phyloP scores from a whole-genome alignment of 2,329 filamentous ascomycete species.

The Botryotinia globosa region DNA sequence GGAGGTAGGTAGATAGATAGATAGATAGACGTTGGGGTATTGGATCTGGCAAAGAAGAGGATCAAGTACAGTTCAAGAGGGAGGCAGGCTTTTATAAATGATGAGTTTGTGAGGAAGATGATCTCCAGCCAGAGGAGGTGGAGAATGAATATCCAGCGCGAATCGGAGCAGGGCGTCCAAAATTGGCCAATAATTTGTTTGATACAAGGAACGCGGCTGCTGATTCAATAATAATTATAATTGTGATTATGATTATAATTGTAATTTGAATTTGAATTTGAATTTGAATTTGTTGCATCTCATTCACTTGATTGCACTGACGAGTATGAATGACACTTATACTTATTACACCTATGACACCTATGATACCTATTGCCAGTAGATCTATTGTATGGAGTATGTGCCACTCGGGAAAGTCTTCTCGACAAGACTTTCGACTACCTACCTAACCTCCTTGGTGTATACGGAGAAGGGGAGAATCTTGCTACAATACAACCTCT shows the following conservation, averaged over 20 bases:
- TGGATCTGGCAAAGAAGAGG: neutral
- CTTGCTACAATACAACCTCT: neutral
- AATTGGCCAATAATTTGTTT: neutral
- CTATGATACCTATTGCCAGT: neutral
- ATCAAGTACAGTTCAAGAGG: neutral
- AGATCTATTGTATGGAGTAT: neutral
- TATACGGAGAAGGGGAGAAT: neutral
- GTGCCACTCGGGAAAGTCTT: neutral
- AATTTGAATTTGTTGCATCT: neutral
- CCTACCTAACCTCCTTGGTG: too few species aligned
- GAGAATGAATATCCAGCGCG: constrained; percentile 6
- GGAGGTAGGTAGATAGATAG: neutral
- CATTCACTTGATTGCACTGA: neutral
- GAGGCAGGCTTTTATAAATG: constrained; percentile 3
- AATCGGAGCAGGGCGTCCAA: constrained; percentile 13
- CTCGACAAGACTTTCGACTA: neutral
- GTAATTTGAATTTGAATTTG: too few species aligned
- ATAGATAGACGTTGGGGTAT: neutral
- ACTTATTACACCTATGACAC: neutral
- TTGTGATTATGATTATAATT: too few species aligned
- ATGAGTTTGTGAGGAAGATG: constrained; percentile 1
- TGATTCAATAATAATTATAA: neutral
- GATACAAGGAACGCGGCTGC: neutral
- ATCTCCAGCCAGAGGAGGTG: neutral
- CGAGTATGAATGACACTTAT: neutral